phyloP scores from a whole-genome alignment of 2,329 filamentous ascomycete genomes.

The Emergomyces orientalis region DNA sequence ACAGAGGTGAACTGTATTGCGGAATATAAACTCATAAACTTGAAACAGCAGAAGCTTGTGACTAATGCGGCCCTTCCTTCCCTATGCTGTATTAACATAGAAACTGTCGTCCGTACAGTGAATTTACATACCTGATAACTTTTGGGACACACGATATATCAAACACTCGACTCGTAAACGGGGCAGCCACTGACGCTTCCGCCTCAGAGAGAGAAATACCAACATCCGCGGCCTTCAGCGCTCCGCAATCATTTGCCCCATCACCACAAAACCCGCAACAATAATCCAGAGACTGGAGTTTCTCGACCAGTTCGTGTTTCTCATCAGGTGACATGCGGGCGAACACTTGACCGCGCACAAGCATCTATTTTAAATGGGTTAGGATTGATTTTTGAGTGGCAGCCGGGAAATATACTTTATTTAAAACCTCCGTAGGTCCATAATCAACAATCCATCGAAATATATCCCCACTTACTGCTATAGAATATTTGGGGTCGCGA shows the following conservation, averaged over 20 bases:
- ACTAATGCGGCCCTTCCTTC: slow-evolving; percentile 90
- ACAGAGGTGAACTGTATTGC: slow-evolving; percentile 99
- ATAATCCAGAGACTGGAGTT: slow-evolving; percentile 91
- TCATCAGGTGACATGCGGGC: slow-evolving; percentile 98
- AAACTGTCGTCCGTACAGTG: not conserved
- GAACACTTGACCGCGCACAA: slow-evolving; percentile 85
- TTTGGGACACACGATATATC: slow-evolving; percentile 93
- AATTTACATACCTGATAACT: slow-evolving; percentile 59
- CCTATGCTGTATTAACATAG: slow-evolving; percentile 36
- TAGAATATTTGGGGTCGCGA: slow-evolving; percentile 74
- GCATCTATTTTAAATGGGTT: slow-evolving; percentile 52
- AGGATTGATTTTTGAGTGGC: not conserved
- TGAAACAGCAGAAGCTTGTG: slow-evolving; percentile 99
- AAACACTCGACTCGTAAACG: slow-evolving; percentile 90
- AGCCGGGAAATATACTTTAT: slow-evolving; percentile 44
- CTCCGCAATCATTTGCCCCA: slow-evolving; percentile 94
- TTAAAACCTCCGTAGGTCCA: slow-evolving; percentile 68
- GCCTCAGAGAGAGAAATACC: slow-evolving; percentile 95
- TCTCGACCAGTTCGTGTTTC: slow-evolving; percentile 95
- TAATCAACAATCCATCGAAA: slow-evolving; percentile 96
- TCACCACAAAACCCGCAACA: slow-evolving; percentile 95
- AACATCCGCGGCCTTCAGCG: slow-evolving; percentile 92
- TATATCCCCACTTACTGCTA: slow-evolving; percentile 85
- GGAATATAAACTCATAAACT: slow-evolving; percentile 98
- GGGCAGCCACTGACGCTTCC: slow-evolving; percentile 94